Percentiles rank a stretch among this genome's conserved stretches.
Conservation (phyloP, 2,329 filamentous ascomycete genomes). For the Paracamarosporium sp. region DNA sequence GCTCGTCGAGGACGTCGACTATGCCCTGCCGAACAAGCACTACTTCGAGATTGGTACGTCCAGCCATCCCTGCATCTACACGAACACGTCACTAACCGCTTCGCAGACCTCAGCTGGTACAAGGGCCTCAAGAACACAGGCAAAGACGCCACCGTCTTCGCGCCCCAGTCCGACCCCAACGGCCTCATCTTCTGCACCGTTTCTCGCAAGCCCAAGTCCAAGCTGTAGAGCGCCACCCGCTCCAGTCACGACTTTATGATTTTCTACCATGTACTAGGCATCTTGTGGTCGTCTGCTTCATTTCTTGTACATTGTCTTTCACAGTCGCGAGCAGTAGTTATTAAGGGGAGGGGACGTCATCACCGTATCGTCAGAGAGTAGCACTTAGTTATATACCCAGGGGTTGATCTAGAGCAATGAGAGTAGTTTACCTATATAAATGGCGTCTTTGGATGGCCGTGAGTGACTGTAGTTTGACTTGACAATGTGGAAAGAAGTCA, state of each 20-base stretch:
- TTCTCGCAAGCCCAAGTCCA: conserved; percentile 61
- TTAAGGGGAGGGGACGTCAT: background rate
- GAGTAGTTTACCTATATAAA: conserved; percentile 8
- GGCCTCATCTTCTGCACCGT: conserved; percentile 96
- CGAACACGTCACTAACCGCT: conserved; percentile 19
- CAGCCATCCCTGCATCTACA: background rate
- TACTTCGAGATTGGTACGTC: conserved; percentile 92
- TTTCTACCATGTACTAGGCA: conserved; percentile 15
- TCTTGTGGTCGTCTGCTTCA: conserved; percentile 5
- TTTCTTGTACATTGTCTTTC: conserved; percentile 11
- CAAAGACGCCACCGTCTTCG: conserved; percentile 93
- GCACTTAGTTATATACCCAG: conserved; percentile 6
- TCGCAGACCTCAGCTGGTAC: conserved; percentile 89
- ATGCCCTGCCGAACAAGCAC: conserved; percentile 95
- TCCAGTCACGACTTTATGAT: conserved; percentile 16
- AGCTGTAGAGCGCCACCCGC: conserved; percentile 43
- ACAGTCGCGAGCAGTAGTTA: background rate
- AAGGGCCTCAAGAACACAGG: conserved; percentile 95
- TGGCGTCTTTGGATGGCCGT: background rate
- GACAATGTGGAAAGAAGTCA: background rate
- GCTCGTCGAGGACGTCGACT: conserved; percentile 75
- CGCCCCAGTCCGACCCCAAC: conserved; percentile 90
- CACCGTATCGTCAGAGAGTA: conserved; percentile 5
- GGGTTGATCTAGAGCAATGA: conserved; percentile 1
- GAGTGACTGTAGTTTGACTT: background rate